Evolutionary conservation across 805 yeast genomes (phyloP).

Genomic region (Myxozyma kluyveri): DNA sequence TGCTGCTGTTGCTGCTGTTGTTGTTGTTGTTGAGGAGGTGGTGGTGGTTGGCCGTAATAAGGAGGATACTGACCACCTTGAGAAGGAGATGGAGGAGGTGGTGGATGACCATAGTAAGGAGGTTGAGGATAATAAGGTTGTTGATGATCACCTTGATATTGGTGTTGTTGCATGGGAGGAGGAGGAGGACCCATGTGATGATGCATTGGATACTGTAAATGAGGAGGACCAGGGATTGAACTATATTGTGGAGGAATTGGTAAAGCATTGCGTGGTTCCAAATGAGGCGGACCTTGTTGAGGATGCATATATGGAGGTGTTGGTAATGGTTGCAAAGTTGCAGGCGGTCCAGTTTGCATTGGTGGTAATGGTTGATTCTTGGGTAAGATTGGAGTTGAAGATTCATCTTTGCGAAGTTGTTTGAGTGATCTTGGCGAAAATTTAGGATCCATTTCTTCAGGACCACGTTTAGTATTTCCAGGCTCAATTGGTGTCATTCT

Average conservation of each 20-base stretch:
- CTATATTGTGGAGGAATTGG: background rate
- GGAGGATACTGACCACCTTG: background rate
- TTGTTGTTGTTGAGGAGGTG: background rate
- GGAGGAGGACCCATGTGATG: too few relatives aligned
- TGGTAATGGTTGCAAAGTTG: too few relatives aligned
- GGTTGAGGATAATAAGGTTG: background rate
- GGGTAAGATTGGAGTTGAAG: too few relatives aligned
- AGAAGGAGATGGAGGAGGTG: background rate
- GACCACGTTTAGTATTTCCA: too few relatives aligned
- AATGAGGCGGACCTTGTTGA: too few relatives aligned
- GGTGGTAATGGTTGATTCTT: too few relatives aligned
- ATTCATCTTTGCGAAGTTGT: too few relatives aligned
- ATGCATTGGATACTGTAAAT: background rate
- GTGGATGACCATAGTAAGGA: background rate
- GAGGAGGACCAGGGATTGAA: background rate
- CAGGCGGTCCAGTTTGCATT: too few relatives aligned
- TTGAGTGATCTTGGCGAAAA: too few relatives aligned
- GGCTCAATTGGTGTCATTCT: too few relatives aligned
- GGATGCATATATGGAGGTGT: background rate
- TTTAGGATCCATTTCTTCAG: too few relatives aligned
- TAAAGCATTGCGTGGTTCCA: background rate
- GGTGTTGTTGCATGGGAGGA: too few relatives aligned
- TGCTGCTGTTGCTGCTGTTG: background rate
- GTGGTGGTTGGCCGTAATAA: background rate
- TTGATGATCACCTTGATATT: background rate